These are phyloP conservation scores for Arthrobotrys iridis DNA, from an alignment of 2,329 filamentous ascomycete species.

Conservation along the genomic window DNA sequence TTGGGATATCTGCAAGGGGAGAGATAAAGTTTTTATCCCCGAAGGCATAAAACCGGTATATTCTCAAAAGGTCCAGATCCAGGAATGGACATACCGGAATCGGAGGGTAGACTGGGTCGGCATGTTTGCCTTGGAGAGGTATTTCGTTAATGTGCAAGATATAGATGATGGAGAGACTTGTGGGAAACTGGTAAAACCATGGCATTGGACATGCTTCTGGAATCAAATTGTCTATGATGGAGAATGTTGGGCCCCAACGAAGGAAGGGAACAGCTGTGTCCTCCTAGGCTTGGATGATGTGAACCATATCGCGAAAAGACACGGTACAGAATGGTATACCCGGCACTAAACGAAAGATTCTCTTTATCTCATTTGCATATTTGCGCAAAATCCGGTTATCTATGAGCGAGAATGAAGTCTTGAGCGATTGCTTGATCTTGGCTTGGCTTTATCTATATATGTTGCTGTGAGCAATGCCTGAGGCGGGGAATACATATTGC, in stretches of 20 bases:
- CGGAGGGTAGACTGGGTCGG: not conserved
- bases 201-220: slow-evolving; percentile 33
- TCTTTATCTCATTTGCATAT: too few species aligned
- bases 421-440: too few species aligned
- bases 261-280: not conserved
- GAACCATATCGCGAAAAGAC: not conserved
- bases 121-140: slow-evolving; percentile 6
- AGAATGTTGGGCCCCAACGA: not conserved
- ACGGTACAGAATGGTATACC: not conserved
- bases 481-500: too few species aligned
- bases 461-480: too few species aligned
- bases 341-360: too few species aligned
- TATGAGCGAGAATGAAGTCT: too few species aligned
- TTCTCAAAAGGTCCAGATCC: not conserved
- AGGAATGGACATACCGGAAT: slow-evolving; percentile 6
- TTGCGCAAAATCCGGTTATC: too few species aligned
- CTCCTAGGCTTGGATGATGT: slow-evolving; percentile 20
- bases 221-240: not conserved
- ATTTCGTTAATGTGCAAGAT: slow-evolving; percentile 24
- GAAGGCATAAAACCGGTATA: slow-evolving; percentile 3
- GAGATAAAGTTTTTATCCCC: not conserved
- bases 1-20: not conserved
- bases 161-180: not conserved
- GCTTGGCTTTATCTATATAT: too few species aligned
- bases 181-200: slow-evolving; percentile 21